These are phyloP conservation scores for Talaromyces sp. DNA, from an alignment of 2,329 filamentous ascomycete species.

Conservation along the genomic window DNA sequence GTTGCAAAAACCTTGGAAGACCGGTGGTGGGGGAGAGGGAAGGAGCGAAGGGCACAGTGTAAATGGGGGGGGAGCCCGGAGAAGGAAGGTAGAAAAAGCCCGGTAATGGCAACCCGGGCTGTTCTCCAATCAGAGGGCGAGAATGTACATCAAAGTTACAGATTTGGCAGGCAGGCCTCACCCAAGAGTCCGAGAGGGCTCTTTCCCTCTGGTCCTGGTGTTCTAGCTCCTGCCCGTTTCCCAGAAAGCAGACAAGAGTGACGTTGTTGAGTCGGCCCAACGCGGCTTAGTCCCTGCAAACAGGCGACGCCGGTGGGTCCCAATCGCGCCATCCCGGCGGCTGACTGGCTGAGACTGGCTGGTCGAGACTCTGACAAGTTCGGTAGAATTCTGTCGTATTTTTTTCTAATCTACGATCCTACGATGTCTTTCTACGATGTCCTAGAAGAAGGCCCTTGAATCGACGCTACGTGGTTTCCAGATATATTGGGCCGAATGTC, in stretches of 20 bases:
- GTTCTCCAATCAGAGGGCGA: not conserved
- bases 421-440: not conserved
- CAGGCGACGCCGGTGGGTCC: not conserved
- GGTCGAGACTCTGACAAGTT: not conserved
- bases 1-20: slow-evolving; percentile 6
- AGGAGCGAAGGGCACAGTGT: not conserved
- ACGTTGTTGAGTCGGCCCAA: slow-evolving; percentile 9
- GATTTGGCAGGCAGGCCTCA: too few species aligned
- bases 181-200: too few species aligned
- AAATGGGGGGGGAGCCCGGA: not conserved
- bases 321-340: not conserved
- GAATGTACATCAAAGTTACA: not conserved
- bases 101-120: slow-evolving; percentile 1
- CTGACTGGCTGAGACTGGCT: not conserved
- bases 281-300: slow-evolving; percentile 1
- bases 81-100: not conserved
- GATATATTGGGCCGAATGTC: not conserved
- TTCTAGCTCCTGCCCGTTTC: slow-evolving; percentile 6
- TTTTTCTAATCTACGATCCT: not conserved
- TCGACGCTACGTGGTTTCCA: not conserved
- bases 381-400: not conserved
- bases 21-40: slow-evolving; percentile 1
- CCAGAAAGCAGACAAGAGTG: slow-evolving; percentile 15
- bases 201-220: not conserved
- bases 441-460: not conserved